Percentiles rank a stretch among this genome's conserved stretches.
Evolutionary conservation across 1,139 yeast species (phyloP).

Genomic region (Geotrichum bryndzae): DNA sequence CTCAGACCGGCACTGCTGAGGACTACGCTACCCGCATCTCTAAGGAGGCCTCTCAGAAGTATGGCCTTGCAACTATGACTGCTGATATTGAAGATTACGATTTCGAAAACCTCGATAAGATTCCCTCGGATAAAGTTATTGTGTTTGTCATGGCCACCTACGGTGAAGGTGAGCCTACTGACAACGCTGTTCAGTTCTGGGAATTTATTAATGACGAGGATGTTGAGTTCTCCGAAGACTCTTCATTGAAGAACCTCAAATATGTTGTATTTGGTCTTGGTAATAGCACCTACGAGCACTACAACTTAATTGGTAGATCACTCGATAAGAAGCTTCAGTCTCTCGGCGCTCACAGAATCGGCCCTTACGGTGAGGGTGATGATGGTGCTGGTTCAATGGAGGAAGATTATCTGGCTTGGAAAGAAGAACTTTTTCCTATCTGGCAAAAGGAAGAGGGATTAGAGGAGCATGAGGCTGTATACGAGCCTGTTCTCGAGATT

Average conservation of each 20-base stretch:
- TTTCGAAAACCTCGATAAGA: constrained; percentile 62
- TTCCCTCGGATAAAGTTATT: constrained; percentile 51
- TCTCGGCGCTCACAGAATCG: constrained; percentile 68
- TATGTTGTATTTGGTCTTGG: constrained; percentile 85
- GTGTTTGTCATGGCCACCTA: constrained; percentile 85
- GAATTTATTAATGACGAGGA: constrained; percentile 35
- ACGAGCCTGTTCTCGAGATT: constrained; percentile 66
- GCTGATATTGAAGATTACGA: constrained; percentile 88
- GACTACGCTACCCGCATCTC: constrained; percentile 89
- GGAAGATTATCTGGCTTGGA: constrained; percentile 93
- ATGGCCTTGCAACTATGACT: constrained; percentile 75
- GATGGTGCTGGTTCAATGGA: constrained; percentile 94
- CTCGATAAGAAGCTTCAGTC: constrained; percentile 46
- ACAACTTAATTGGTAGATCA: constrained; percentile 73
- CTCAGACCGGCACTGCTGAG: constrained; percentile 99
- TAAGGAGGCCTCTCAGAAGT: constrained; percentile 78
- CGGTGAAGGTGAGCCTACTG: constrained; percentile 99
- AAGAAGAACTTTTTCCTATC: constrained; percentile 63
- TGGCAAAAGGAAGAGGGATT: constrained; percentile 60
- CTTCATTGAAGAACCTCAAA: constrained; percentile 55
- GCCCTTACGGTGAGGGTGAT: constrained; percentile 82
- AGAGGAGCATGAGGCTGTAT: constrained; percentile 69
- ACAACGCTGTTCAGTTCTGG: constrained; percentile 73
- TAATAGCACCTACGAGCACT: constrained; percentile 87
- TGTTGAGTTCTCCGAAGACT: constrained; percentile 37